Evolutionary conservation across 2,329 filamentous ascomycete species (phyloP).

Genomic region (Fusarium sp.): DNA sequence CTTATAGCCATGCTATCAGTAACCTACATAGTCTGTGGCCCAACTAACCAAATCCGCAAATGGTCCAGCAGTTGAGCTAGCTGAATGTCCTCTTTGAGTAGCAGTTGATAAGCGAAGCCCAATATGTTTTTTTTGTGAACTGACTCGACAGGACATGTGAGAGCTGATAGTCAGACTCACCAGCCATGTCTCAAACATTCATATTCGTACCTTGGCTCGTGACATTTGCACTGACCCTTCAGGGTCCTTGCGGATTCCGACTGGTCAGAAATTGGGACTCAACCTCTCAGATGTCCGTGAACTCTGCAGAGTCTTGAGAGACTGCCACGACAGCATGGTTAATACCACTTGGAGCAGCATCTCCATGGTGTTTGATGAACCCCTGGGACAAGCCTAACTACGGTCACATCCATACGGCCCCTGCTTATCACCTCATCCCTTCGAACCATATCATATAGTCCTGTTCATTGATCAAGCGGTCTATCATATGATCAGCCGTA

Average conservation of each 20-base stretch:
- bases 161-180: constrained; percentile 19
- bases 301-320: constrained; percentile 16
- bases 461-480: not conserved
- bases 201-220: constrained; percentile 15
- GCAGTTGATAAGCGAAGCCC: constrained; percentile 3
- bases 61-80: not conserved
- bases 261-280: constrained; percentile 29
- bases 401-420: not conserved
- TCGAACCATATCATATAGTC: not conserved
- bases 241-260: constrained; percentile 28
- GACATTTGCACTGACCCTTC: constrained; percentile 23
- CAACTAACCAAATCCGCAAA: not conserved
- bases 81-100: not conserved
- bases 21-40: not conserved
- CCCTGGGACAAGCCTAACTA: not conserved
- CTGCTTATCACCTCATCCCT: not conserved
- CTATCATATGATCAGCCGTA: not conserved
- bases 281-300: constrained; percentile 11
- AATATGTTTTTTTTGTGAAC: not conserved
- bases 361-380: not conserved
- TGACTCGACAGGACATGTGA: constrained; percentile 15
- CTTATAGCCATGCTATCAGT: not conserved
- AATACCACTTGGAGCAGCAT: constrained; percentile 7
- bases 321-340: constrained; percentile 30
- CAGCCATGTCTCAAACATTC: constrained; percentile 30